Base-by-base conservation (phyloP, 129 eudicot species). In the Pittosporum tobira region DNA sequence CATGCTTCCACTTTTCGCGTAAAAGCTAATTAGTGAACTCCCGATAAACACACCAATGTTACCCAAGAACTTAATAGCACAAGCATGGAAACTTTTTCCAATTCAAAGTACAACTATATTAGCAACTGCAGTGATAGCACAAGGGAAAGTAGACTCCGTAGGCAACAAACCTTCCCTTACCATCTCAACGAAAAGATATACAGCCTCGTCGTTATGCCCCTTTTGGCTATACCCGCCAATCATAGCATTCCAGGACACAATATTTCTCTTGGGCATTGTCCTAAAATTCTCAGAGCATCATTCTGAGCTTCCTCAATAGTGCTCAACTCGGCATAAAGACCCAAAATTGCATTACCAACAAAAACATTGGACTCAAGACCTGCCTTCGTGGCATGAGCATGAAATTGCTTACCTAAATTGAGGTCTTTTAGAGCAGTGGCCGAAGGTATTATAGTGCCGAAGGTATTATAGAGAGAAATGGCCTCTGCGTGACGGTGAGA, bases 21-120 rank as follows among this genome's bases (percentile, higher is more conserved):
- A n/a, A 27, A 74, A 74, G 29, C 79, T 74, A 31, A 74, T 42
- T 25, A 74, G 66, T 6, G 79, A 67, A 31, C 68, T 68, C 15
- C 61, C 60, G 36, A 55, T 37, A 63, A 53, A 67, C 61, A 67
- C 34, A 46, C 66, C 53, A 22, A 47, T 52, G 1, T 48, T 38
- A 15, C 70, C 70, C 70, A 62, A 68, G 55, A 34, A 62, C 49
- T 74, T n/a, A n/a, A n/a, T n/a, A n/a, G n/a, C n/a, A n/a, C n/a
- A n/a, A n/a, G n/a, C n/a, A n/a, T n/a, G n/a, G n/a, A n/a, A n/a
- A n/a, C n/a, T n/a, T n/a, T n/a, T n/a, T n/a, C n/a, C n/a, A n/a
- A n/a, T n/a, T n/a, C n/a, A n/a, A n/a, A n/a, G n/a, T n/a, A n/a
- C n/a, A n/a, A n/a, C n/a, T n/a, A n/a, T n/a, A n/a, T n/a, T n/a